Evolutionary conservation across 192 early-diverging fungal species (phyloP).

Genomic region (Backusella australiensis): DNA sequence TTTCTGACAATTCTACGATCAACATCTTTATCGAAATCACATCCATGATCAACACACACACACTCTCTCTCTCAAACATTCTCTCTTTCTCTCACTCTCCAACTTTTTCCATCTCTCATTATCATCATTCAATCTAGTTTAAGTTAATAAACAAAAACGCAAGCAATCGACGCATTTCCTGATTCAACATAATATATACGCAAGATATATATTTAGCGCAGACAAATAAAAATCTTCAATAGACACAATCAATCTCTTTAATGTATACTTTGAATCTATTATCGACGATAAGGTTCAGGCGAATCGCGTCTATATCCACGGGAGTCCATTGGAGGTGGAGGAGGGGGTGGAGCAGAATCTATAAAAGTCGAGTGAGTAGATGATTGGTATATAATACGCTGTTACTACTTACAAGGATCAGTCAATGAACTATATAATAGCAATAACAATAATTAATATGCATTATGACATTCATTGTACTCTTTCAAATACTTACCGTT

Average conservation of each 20-base stretch:
- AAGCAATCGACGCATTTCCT: not conserved
- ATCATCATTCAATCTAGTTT: not conserved
- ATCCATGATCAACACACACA: not conserved
- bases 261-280: not conserved
- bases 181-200: too few species aligned
- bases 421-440: not conserved
- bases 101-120: not conserved
- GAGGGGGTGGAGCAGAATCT: not conserved
- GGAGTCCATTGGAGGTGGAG: slow-evolving; percentile 9
- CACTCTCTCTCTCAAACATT: not conserved
- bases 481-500: not conserved
- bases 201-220: too few species aligned
- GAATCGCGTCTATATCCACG: slow-evolving; percentile 15
- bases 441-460: not conserved
- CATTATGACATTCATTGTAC: not conserved
- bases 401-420: not conserved
- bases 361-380: not conserved
- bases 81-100: not conserved
- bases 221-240: not conserved
- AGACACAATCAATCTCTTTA: not conserved
- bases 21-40: not conserved
- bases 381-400: not conserved
- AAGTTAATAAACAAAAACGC: not conserved
- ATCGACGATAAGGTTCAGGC: slow-evolving; percentile 12
- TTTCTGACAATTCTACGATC: too few species aligned